Conservation (phyloP, 2,329 filamentous ascomycete genomes). For the Pseudogymnoascus sp. region DNA sequence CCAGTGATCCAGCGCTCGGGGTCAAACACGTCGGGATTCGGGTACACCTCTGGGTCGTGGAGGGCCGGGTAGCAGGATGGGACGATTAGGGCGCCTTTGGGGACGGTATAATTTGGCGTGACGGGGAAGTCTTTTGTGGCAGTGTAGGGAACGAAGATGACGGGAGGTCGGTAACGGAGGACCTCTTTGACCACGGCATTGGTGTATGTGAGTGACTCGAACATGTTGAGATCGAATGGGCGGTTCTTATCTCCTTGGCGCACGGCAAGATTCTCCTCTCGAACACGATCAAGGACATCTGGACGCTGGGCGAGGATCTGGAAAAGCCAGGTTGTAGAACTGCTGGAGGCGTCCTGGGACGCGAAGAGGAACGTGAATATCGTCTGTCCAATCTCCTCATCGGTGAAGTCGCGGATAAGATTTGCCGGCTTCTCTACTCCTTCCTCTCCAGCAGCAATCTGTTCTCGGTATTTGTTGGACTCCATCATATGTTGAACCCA, state of each 20-base stretch:
- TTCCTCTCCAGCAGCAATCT: slow-evolving; percentile 48
- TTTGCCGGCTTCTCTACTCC: slow-evolving; percentile 36
- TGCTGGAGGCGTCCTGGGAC: slow-evolving; percentile 45
- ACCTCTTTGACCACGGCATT: slow-evolving; percentile 45
- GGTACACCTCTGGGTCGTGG: slow-evolving; percentile 40
- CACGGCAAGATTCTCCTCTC: slow-evolving; percentile 39
- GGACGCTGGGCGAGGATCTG: slow-evolving; percentile 43
- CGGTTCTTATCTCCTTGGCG: slow-evolving; percentile 34
- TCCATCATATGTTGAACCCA: slow-evolving; percentile 70
- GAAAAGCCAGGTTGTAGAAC: slow-evolving; percentile 45
- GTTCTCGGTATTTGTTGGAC: slow-evolving; percentile 57
- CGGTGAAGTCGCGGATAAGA: slow-evolving; percentile 41
- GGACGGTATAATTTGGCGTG: slow-evolving; percentile 39
- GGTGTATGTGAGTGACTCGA: slow-evolving; percentile 43
- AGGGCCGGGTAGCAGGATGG: slow-evolving; percentile 44
- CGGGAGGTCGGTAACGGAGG: slow-evolving; percentile 42
- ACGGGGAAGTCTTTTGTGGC: slow-evolving; percentile 40
- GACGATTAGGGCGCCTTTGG: slow-evolving; percentile 41
- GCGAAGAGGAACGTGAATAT: slow-evolving; percentile 47
- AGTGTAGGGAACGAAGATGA: slow-evolving; percentile 46
- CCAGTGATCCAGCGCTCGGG: slow-evolving; percentile 45
- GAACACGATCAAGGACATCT: slow-evolving; percentile 38
- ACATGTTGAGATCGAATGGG: slow-evolving; percentile 37
- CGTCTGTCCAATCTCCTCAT: slow-evolving; percentile 41
- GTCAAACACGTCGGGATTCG: slow-evolving; percentile 38